Base-by-base conservation (phyloP, 345 rosid genomes). In the Syzygium aromaticum region DNA sequence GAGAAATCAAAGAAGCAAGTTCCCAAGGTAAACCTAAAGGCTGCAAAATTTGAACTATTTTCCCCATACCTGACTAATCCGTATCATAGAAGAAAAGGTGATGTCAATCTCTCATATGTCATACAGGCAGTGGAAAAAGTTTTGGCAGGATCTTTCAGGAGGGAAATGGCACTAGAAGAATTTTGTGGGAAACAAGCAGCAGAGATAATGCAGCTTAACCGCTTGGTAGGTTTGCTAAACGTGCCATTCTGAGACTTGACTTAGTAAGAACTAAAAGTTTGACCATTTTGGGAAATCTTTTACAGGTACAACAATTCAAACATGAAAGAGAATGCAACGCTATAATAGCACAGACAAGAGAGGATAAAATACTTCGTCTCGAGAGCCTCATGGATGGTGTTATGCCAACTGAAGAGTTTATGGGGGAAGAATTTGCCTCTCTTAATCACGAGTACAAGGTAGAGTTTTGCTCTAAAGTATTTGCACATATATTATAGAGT, bases 141-240 rank as follows among this genome's bases (percentile, higher is more conserved):
- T 84, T 93, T 98, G 92, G 96, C 98, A 51, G 99, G 98, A 89
- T 95, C 99, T 59, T 96, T 98, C 88, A 90, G 99, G 88, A 94
- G 99, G 90, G 99, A 98, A 94, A 98, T 98, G 99, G 99, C 98
- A 89, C 88, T 96, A 84, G 99, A 98, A 92, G 99, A 98, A 89
- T 93, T 90, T 85, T 98, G 98, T 91, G 94, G 92, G 89, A 96
- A 95, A 88, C 99, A 96, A 93, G 92, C 94, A 92, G 91, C 94
- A 56, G 98, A 98, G 90, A 96, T 98, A 90, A 92, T 87, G 89
- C 99, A 96, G 91, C 96, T 96, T 80, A 96, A 95, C 85, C 98
- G 99, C 86, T 91, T 98, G 98, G 99, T 96, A 93, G 85, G 90
- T 90, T 87, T 86, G 87, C 90, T 88, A 51, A 78, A 82, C n/a